These are phyloP conservation scores for Chalciporus sphaerocephalus DNA, from an alignment of 768 basidiomycete species.

Conservation along the genomic window DNA sequence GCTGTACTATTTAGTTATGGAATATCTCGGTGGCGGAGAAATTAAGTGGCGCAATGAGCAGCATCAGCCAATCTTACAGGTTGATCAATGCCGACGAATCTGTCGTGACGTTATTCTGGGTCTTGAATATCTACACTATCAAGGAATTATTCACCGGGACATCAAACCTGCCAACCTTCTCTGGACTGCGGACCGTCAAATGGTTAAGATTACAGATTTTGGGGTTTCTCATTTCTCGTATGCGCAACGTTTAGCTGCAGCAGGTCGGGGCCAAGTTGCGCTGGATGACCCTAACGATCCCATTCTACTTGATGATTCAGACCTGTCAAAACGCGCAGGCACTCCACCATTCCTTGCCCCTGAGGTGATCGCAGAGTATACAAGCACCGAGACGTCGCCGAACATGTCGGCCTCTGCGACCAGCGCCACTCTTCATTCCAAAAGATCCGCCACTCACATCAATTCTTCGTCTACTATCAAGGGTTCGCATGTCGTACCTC, in stretches of 20 bases:
- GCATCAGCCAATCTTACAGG: slow-evolving; percentile 69
- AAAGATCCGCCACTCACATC: slow-evolving; percentile 27
- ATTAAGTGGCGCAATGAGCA: slow-evolving; percentile 77
- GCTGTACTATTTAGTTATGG: slow-evolving; percentile 64
- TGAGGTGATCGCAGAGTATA: slow-evolving; percentile 77
- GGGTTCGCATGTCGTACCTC: slow-evolving; percentile 18
- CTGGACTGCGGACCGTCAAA: slow-evolving; percentile 78
- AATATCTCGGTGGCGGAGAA: slow-evolving; percentile 93
- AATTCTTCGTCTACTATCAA: slow-evolving; percentile 29
- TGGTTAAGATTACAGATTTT: slow-evolving; percentile 97
- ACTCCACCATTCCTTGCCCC: slow-evolving; percentile 96
- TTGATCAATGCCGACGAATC: slow-evolving; percentile 80
- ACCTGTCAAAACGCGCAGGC: slow-evolving; percentile 86
- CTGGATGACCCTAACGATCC: slow-evolving; percentile 52
- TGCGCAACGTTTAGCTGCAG: slow-evolving; percentile 72
- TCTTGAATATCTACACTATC: slow-evolving; percentile 91
- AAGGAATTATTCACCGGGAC: slow-evolving; percentile 98
- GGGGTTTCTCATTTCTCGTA: slow-evolving; percentile 96
- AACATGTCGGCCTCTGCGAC: slow-evolving; percentile 31
- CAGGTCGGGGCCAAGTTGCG: slow-evolving; percentile 37
- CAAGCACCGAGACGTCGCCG: slow-evolving; percentile 34
- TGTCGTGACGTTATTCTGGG: slow-evolving; percentile 92
- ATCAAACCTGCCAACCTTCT: slow-evolving; percentile 98
- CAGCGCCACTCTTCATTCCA: slow-evolving; percentile 29
- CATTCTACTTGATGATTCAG: slow-evolving; percentile 76